phyloP scores from a whole-genome alignment of 2,329 filamentous ascomycete genomes.

The Cylindrodendrum hubeiense region DNA sequence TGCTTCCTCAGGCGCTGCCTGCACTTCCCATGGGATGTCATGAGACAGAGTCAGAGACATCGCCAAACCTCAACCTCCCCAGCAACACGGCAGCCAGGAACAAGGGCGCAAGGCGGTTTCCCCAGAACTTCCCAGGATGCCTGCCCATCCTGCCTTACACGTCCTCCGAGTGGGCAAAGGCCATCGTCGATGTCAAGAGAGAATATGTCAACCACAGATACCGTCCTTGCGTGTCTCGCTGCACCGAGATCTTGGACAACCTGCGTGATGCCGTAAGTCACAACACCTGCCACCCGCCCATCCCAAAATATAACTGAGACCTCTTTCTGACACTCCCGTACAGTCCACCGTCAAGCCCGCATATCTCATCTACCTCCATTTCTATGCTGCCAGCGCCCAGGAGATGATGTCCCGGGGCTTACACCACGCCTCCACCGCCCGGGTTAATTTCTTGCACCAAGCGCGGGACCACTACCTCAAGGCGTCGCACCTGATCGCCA shows the following conservation, averaged over 20 bases:
- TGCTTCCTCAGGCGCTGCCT: constrained; percentile 32
- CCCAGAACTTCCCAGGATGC: constrained; percentile 32
- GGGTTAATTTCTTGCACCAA: constrained; percentile 62
- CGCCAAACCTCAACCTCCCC: neutral
- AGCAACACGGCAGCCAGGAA: neutral
- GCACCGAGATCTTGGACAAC: constrained; percentile 65
- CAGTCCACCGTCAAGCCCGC: constrained; percentile 61
- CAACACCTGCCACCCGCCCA: neutral
- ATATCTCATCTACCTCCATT: constrained; percentile 70
- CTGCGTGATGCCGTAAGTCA: constrained; percentile 58
- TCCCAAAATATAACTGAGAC: neutral
- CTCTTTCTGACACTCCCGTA: constrained; percentile 26
- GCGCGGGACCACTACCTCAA: constrained; percentile 65
- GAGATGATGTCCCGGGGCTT: constrained; percentile 67
- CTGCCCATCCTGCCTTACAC: constrained; percentile 56
- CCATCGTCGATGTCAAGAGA: constrained; percentile 66
- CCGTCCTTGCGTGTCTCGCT: constrained; percentile 65
- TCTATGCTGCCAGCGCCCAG: constrained; percentile 71
- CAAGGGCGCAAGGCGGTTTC: constrained; percentile 27
- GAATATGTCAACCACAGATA: constrained; percentile 65
- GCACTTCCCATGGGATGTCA: constrained; percentile 21
- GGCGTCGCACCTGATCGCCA: constrained; percentile 61
- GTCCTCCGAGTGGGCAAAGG: constrained; percentile 62
- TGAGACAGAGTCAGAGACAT: neutral
- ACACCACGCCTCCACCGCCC: constrained; percentile 58